A percentile compares a stretch with the other conserved stretches of the same genome.
phyloP scores from a whole-genome alignment of 306 rosid species.

The Castanea mollissima region DNA sequence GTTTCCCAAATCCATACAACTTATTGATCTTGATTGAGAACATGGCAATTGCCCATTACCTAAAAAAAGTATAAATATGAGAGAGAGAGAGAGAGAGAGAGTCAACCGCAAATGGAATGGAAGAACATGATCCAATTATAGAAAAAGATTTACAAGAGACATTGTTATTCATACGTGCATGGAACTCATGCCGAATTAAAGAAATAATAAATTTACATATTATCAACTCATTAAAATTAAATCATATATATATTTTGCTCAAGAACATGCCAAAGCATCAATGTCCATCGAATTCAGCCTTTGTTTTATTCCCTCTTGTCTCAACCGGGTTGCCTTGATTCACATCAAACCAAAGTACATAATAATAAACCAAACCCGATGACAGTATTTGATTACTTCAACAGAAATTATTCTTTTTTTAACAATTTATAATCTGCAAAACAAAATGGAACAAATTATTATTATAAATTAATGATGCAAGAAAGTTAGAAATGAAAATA shows the following conservation, averaged over 20 bases:
- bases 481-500: background rate
- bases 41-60: too few species aligned
- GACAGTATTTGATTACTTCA: background rate
- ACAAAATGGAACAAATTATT: background rate
- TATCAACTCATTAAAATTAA: background rate
- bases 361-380: background rate
- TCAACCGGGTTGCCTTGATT: background rate
- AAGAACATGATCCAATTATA: too few species aligned
- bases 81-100: too few species aligned
- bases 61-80: too few species aligned
- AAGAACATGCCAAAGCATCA: conserved; percentile 1
- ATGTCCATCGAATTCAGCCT: background rate
- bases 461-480: background rate
- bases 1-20: too few species aligned
- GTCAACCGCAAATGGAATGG: too few species aligned
- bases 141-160: too few species aligned
- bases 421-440: conserved; percentile 10
- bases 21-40: too few species aligned
- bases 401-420: conserved; percentile 6
- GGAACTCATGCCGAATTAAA: too few species aligned
- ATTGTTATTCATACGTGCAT: too few species aligned
- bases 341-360: background rate
- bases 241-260: background rate
- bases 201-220: background rate
- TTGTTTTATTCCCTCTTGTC: background rate